These are phyloP conservation scores for Komagataella pastoris DNA, from an alignment of 805 yeast species.

Conservation along the genomic window DNA sequence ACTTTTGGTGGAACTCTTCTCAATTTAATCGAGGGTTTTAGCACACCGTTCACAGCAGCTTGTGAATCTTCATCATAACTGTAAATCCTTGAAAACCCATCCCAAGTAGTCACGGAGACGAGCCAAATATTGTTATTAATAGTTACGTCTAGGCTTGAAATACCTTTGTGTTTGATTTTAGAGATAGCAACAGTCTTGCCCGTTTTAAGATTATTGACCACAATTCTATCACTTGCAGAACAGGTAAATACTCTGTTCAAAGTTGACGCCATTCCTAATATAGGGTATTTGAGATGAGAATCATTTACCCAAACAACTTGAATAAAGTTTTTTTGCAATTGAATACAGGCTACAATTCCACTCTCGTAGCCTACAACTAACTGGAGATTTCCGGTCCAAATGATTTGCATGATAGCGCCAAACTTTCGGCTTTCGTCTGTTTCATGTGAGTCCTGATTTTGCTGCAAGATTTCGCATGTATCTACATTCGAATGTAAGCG, in stretches of 20 bases:
- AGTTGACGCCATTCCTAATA: background rate
- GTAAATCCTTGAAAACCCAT: conserved; percentile 28
- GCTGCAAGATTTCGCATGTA: background rate
- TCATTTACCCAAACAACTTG: background rate
- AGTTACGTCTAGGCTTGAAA: conserved; percentile 14
- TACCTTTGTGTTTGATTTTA: conserved; percentile 24
- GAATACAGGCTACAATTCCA: conserved; percentile 33
- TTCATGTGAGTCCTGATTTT: background rate
- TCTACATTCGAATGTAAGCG: background rate
- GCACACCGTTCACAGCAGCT: background rate
- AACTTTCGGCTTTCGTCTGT: conserved; percentile 17
- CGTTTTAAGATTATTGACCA: conserved; percentile 12
- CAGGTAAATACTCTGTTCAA: conserved; percentile 22
- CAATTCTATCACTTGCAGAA: conserved; percentile 31
- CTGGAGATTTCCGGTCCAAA: conserved; percentile 19
- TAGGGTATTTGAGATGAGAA: background rate
- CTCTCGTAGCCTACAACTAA: conserved; percentile 59
- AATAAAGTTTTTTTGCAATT: no score
- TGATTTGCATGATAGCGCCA: conserved; percentile 58
- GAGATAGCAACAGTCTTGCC: conserved; percentile 1
- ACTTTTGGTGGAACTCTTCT: conserved; percentile 14
- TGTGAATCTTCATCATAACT: conserved; percentile 2
- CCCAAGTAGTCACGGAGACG: conserved; percentile 36
- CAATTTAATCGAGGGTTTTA: conserved; percentile 8
- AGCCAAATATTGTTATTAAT: conserved; percentile 6